Conservation (phyloP, 1,284 basidiomycete species). For the Phaffia rhodozyma region DNA sequence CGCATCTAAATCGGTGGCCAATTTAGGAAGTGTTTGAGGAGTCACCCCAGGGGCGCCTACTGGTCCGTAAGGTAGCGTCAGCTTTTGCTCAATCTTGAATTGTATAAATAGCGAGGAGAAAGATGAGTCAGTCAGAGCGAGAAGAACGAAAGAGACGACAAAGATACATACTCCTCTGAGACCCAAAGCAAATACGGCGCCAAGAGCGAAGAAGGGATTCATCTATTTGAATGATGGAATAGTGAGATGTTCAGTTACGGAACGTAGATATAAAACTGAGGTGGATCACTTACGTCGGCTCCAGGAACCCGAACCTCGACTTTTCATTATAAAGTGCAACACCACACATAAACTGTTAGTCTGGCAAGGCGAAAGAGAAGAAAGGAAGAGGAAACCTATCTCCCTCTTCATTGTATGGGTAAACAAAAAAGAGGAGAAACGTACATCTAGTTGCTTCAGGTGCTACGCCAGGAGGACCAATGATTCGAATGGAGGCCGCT, state of each 20-base stretch:
- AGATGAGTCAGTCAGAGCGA: neutral
- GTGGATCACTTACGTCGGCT: constrained; percentile 56
- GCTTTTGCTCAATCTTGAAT: constrained; percentile 57
- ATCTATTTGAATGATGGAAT: constrained; percentile 27
- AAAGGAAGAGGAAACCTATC: too few relatives aligned
- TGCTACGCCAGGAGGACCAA: constrained; percentile 75
- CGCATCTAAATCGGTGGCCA: constrained; percentile 63
- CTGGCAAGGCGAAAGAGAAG: neutral
- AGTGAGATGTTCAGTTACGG: neutral
- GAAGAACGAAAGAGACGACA: neutral
- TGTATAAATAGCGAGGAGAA: neutral
- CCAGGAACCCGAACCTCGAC: constrained; percentile 87
- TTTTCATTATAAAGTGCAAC: neutral
- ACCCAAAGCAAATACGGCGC: constrained; percentile 75
- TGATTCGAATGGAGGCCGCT: constrained; percentile 76
- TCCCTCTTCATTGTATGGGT: too few relatives aligned
- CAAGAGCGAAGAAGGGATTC: constrained; percentile 77
- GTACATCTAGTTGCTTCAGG: constrained; percentile 57
- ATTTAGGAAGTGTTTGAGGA: constrained; percentile 45
- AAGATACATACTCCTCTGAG: constrained; percentile 46
- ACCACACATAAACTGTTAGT: too few relatives aligned
- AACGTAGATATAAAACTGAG: neutral
- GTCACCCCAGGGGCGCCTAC: constrained; percentile 39
- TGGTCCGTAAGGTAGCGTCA: constrained; percentile 58
- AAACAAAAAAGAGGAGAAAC: neutral